A percentile compares a stretch with the other conserved stretches of the same genome.
phyloP scores from a whole-genome alignment of 148 eudicot species.

The Rhododendron henanense region DNA sequence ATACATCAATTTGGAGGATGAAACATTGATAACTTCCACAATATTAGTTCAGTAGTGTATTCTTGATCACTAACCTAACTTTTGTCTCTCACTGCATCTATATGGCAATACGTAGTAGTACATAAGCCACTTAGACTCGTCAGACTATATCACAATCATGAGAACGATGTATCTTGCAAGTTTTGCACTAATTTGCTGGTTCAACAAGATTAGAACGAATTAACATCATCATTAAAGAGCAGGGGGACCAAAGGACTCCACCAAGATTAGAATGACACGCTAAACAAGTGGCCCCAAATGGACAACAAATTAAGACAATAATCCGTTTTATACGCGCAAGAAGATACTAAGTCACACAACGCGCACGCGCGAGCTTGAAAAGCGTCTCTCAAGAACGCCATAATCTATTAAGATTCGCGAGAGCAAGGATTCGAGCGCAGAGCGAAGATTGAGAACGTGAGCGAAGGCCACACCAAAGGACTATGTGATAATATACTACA shows the following conservation, averaged over 20 bases:
- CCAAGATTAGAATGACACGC: slow-evolving; percentile 10
- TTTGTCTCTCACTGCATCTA: too few relatives aligned
- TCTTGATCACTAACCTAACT: too few relatives aligned
- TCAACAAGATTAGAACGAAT: neutral
- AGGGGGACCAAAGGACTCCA: neutral
- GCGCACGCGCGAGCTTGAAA: too few relatives aligned
- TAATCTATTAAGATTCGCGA: too few relatives aligned
- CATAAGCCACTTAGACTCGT: neutral
- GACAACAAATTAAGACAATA: neutral
- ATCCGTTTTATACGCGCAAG: neutral
- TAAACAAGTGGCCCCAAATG: neutral
- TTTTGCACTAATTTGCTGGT: neutral
- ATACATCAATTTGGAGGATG: too few relatives aligned
- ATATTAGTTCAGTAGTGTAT: neutral
- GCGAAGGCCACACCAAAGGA: neutral
- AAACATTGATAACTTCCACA: too few relatives aligned
- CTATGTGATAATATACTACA: too few relatives aligned
- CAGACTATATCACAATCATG: neutral
- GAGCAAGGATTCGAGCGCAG: neutral
- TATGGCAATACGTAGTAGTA: neutral
- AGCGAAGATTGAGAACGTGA: neutral
- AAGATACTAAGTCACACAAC: too few relatives aligned
- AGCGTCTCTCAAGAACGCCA: too few relatives aligned
- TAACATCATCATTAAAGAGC: neutral
- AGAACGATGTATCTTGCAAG: neutral